Evolutionary conservation across 441 rosid genomes (phyloP), one percentile per base, ranked within the genome.

Genomic region (Erodium trifolium): DNA sequence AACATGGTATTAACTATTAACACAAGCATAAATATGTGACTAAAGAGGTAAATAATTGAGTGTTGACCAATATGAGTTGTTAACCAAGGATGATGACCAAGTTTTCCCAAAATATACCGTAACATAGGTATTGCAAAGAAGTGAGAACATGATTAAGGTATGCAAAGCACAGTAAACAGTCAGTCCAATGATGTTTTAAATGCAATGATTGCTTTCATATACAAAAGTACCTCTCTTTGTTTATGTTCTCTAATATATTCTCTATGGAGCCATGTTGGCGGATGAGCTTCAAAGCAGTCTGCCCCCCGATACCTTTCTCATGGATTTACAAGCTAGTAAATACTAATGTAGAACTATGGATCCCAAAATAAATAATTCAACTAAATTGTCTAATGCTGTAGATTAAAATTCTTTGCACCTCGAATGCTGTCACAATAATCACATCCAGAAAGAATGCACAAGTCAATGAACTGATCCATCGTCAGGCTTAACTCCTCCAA

Each of bases 401-500:
- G 29, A 65, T 11, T 37, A 72, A 65, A 79, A 34, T 27, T 47
- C 41, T 5, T 10, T 43, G 63, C 85, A 94, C 99, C 99, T 81
- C 92, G 86, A 72, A 94, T 94, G 83, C 92, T 91, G 71, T 91
- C 97, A 76, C 99, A 94, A 71, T 94, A 94, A 81, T 94, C 99
- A 78, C 97, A 91, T 71, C 99, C 99, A 43, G 97, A 94, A 69
- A 94, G 93, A 78, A 94, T 94, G 79, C 99, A 91, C 74, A 94
- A 81, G 76, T 94, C 99, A 68, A 91, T 85, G 75, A 94, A 94
- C 77, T 94, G 97, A 76, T 94, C 99, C 97, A 94, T 94, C 72
- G 79, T 85, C 73, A 94, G 83, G 75, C 85, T 86, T 74, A 94
- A 83, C 78, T 86, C 97, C 80, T 87, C 97, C 82, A 94, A 76